A percentile compares a stretch with the other conserved stretches of the same genome.
phyloP scores from a whole-genome alignment of 306 rosid genomes.

The Quercus engelmannii region DNA sequence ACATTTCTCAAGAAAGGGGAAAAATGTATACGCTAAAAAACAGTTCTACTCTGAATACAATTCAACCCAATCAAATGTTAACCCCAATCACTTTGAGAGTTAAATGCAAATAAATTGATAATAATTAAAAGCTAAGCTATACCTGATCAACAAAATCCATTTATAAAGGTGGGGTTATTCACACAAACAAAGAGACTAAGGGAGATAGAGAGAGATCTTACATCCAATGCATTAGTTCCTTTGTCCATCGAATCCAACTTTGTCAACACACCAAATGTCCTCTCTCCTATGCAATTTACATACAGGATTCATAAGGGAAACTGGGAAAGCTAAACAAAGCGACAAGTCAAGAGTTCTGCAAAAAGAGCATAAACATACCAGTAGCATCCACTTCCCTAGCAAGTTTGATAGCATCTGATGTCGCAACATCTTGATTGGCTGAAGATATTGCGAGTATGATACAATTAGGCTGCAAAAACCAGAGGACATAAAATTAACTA shows the following conservation, averaged over 20 bases:
- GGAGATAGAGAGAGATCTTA: constrained; percentile 31
- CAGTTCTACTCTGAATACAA: neutral
- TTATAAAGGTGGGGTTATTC: no score
- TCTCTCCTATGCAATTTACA: constrained; percentile 51
- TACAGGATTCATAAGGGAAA: constrained; percentile 1
- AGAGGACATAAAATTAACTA: neutral
- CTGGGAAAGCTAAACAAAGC: neutral
- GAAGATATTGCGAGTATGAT: constrained; percentile 86
- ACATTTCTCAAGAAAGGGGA: neutral
- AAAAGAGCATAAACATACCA: constrained; percentile 33
- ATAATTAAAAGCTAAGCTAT: no score
- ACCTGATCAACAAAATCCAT: no score
- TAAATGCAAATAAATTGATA: no score
- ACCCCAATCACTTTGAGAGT: no score
- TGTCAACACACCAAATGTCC: constrained; percentile 92
- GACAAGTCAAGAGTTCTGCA: neutral
- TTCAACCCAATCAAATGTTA: no score
- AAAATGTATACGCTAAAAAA: neutral
- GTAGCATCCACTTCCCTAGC: constrained; percentile 85
- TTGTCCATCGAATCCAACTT: constrained; percentile 97
- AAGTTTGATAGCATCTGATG: constrained; percentile 92
- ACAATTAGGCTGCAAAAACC: constrained; percentile 67
- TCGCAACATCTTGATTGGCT: constrained; percentile 90
- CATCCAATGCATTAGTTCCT: constrained; percentile 90
- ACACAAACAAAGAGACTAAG: neutral